These are phyloP conservation scores for Adiantum capillusveneris DNA, from an alignment of 75 land plant species.

Conservation along the genomic window DNA sequence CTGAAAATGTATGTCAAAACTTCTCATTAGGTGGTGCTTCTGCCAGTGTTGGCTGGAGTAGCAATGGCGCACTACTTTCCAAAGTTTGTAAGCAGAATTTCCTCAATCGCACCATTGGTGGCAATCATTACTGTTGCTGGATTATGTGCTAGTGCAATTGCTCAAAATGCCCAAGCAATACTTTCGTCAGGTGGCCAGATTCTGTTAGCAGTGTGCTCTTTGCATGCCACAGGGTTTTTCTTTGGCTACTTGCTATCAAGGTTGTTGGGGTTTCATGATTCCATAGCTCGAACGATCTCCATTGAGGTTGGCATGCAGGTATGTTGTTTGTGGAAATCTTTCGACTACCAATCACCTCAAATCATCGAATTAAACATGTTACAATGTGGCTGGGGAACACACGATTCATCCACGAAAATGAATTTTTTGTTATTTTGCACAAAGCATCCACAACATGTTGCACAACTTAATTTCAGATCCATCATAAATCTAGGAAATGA, in stretches of 20 bases:
- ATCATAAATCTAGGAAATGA: too few species aligned
- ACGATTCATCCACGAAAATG: too few species aligned
- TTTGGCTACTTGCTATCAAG: slow-evolving; percentile 69
- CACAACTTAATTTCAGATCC: too few species aligned
- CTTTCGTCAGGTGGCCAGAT: slow-evolving; percentile 65
- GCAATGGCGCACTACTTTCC: slow-evolving; percentile 69
- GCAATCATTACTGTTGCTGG: slow-evolving; percentile 66
- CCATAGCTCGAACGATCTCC: slow-evolving; percentile 76
- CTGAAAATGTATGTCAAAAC: too few species aligned
- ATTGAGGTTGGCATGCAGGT: slow-evolving; percentile 99
- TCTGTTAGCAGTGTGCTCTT: slow-evolving; percentile 36
- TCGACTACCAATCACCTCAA: too few species aligned
- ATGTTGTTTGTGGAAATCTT: too few species aligned
- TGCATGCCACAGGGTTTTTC: slow-evolving; percentile 74
- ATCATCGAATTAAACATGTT: too few species aligned
- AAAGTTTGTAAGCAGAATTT: slow-evolving; percentile 38
- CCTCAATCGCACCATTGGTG: slow-evolving; percentile 70
- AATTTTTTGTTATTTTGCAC: not conserved
- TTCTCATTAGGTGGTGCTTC: slow-evolving; percentile 80
- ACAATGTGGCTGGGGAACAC: too few species aligned
- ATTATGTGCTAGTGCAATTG: slow-evolving; percentile 80
- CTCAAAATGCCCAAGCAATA: slow-evolving; percentile 79
- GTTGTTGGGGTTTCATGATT: slow-evolving; percentile 47
- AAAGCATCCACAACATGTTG: too few species aligned
- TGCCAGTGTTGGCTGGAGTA: slow-evolving; percentile 75